Evolutionary conservation across 257 asterid genomes (phyloP), one percentile per base, ranked within the genome.

Genomic region (Vinca minor): DNA sequence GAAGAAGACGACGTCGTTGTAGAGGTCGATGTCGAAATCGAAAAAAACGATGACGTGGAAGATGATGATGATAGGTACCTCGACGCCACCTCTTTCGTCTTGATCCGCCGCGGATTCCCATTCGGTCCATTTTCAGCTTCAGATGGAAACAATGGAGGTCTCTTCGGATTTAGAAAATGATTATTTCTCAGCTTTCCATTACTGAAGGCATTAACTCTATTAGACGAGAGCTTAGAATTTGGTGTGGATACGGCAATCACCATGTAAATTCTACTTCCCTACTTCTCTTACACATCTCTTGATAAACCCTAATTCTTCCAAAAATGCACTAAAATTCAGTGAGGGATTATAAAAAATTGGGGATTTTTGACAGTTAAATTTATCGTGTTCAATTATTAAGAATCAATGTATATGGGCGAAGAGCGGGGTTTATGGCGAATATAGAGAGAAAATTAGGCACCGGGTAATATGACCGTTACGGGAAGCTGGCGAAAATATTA

Each of bases 11-110:
- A 78, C 21, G 95, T 77, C 54, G 55, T 77, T 9, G 81, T 74
- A 36, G 87, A 77, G 34, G 73, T 74, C 39, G 87, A 77, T 28
- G 73, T 69, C 13, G 95, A 85, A 20, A 84, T 79, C 10, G 91
- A 83, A 25, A 84, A 76, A 4, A 93, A 67, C 6, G 95, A 77
- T 6, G 85, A 74, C 17, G n/a, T n/a, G n/a, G n/a, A n/a, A n/a
- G n/a, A n/a, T n/a, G n/a, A n/a, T n/a, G n/a, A n/a, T n/a, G 90
- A 76, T 47, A 83, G 52, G 78, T 83, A 88, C 64, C 95, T 85
- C 4, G 95, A 86, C 36, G 78, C 69, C 53, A 86, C 82, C 53
- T 84, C 82, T 26, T 85, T 84, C 25, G 82, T 70, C 68, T 75
- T 87, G 66, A 84, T 84, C 48, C 78, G 79, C 66, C 85, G 79